Evolutionary conservation across 352 stramenopile species (phyloP).

Genomic region (Globisporangium irregulare): DNA sequence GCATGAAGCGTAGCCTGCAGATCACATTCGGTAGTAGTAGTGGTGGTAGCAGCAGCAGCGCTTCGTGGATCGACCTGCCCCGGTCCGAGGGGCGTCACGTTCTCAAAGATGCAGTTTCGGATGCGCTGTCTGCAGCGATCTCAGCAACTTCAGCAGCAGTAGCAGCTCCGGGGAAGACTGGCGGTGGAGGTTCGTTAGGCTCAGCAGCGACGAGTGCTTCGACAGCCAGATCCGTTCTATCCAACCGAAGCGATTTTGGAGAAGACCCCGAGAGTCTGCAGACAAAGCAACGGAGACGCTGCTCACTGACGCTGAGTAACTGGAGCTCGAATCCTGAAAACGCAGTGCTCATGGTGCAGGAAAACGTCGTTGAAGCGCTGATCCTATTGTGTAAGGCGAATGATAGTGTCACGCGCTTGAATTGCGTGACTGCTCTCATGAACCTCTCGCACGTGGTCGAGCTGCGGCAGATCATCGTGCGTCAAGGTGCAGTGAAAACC

Average conservation of each 20-base stretch:
- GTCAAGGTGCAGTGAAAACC: slow-evolving; percentile 71
- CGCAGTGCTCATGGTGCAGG: slow-evolving; percentile 80
- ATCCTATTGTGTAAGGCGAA: slow-evolving; percentile 72
- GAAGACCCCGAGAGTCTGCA: slow-evolving; percentile 25
- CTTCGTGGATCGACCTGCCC: slow-evolving; percentile 19
- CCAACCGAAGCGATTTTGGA: background rate
- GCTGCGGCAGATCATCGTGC: slow-evolving; percentile 53
- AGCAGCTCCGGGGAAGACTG: background rate
- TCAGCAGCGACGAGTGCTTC: background rate
- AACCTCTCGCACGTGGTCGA: slow-evolving; percentile 77
- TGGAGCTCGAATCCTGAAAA: slow-evolving; percentile 88
- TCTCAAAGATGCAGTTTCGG: slow-evolving; percentile 55
- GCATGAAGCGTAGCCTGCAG: slow-evolving; percentile 75
- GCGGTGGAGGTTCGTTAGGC: too few species aligned
- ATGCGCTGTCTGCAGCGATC: slow-evolving; percentile 24
- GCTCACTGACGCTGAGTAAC: slow-evolving; percentile 82
- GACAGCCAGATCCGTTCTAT: slow-evolving; percentile 1
- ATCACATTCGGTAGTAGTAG: slow-evolving; percentile 28
- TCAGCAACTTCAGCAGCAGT: background rate
- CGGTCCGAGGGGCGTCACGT: slow-evolving; percentile 20
- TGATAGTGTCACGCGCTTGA: slow-evolving; percentile 51
- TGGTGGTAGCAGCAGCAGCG: slow-evolving; percentile 16
- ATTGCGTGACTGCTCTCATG: slow-evolving; percentile 86
- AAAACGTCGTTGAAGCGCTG: slow-evolving; percentile 85
- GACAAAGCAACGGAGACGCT: slow-evolving; percentile 54